A percentile compares a stretch with the other conserved stretches of the same genome.
Conservation (phyloP, 768 basidiomycete genomes). For the Hypsizygus marmoreus region DNA sequence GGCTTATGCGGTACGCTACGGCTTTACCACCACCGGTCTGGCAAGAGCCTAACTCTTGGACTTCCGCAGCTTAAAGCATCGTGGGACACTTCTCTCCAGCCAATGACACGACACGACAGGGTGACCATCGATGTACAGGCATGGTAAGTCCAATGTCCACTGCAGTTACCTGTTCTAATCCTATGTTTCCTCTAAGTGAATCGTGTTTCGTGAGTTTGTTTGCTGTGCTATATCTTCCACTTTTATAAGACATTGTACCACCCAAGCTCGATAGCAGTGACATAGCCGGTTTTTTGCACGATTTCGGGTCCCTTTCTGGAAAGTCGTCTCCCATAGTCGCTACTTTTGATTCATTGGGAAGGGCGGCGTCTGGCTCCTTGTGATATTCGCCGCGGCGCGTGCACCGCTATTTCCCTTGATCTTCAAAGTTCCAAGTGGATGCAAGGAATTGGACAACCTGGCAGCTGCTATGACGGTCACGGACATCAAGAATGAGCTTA, state of each 20-base stretch:
- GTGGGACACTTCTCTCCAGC: constrained; percentile 25
- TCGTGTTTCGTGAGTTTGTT: constrained; percentile 36
- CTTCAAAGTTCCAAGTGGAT: constrained; percentile 25
- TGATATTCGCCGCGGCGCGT: constrained; percentile 19
- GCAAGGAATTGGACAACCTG: constrained; percentile 26
- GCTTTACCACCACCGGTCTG: too few species aligned
- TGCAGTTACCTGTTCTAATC: too few species aligned
- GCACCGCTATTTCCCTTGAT: constrained; percentile 29
- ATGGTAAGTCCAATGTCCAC: constrained; percentile 28
- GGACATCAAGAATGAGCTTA: constrained; percentile 29
- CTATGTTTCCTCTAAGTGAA: constrained; percentile 35
- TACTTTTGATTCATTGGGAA: constrained; percentile 31
- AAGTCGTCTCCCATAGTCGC: constrained; percentile 31
- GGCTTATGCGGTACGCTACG: constrained; percentile 45
- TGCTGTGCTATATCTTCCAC: neutral
- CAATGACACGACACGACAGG: constrained; percentile 13
- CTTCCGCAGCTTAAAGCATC: constrained; percentile 27
- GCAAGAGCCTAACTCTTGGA: too few species aligned
- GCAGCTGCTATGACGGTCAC: constrained; percentile 19
- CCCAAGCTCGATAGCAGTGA: constrained; percentile 54
- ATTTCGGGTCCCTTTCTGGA: constrained; percentile 48
- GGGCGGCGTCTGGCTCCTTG: constrained; percentile 15
- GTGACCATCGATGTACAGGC: constrained; percentile 45
- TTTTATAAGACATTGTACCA: neutral
- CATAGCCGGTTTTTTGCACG: constrained; percentile 50